Conservation (phyloP, 768 basidiomycete genomes). For the Phylloporus rhodoxanthus region DNA sequence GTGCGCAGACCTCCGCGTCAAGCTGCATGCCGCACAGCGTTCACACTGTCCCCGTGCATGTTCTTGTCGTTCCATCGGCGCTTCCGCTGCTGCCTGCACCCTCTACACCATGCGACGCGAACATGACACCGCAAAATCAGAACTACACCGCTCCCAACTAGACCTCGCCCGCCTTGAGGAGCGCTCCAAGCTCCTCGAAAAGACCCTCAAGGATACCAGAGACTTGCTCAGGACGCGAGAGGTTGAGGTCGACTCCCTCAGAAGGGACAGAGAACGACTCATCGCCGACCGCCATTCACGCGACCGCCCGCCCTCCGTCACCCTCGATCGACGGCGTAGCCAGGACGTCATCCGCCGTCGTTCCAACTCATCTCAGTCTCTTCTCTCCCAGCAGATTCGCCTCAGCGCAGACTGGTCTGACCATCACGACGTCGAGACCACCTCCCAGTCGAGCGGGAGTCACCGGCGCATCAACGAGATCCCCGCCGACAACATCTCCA, state of each 20-base stretch:
- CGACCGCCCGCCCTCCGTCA: slow-evolving; percentile 16
- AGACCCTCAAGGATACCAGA: slow-evolving; percentile 56
- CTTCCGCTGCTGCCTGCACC: slow-evolving; percentile 40
- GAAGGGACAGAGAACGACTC: slow-evolving; percentile 32
- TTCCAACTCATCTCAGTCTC: slow-evolving; percentile 28
- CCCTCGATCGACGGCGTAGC: slow-evolving; percentile 28
- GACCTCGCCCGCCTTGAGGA: slow-evolving; percentile 57
- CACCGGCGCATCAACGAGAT: slow-evolving; percentile 14
- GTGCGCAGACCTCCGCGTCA: slow-evolving; percentile 43
- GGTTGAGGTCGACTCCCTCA: slow-evolving; percentile 52
- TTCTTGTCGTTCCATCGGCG: slow-evolving; percentile 29
- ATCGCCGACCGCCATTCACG: slow-evolving; percentile 19
- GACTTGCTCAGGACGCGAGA: slow-evolving; percentile 56
- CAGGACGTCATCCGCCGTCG: slow-evolving; percentile 23
- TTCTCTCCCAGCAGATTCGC: slow-evolving; percentile 27
- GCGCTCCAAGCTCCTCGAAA: slow-evolving; percentile 57
- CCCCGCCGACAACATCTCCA: slow-evolving; percentile 24
- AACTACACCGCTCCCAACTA: slow-evolving; percentile 48
- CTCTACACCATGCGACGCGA: slow-evolving; percentile 44
- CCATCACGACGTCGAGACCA: slow-evolving; percentile 13
- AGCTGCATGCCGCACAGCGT: slow-evolving; percentile 34
- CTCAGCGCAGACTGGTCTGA: slow-evolving; percentile 33
- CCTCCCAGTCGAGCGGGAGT: slow-evolving; percentile 11
- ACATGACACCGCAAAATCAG: slow-evolving; percentile 49
- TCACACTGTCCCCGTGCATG: slow-evolving; percentile 29